Conservation (phyloP, 768 basidiomycete species). For the Russula abietina region DNA sequence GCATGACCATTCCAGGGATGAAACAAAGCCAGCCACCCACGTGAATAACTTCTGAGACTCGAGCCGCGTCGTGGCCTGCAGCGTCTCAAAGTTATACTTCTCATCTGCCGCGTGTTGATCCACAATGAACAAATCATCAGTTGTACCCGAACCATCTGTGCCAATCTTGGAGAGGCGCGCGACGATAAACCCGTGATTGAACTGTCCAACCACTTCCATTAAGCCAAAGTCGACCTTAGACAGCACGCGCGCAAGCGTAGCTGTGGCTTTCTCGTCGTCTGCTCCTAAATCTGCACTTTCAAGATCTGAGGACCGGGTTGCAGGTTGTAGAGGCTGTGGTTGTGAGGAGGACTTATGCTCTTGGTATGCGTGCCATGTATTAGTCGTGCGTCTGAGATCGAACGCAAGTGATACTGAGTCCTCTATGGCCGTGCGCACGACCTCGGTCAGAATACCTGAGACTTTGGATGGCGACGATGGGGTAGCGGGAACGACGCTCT, state of each 20-base stretch:
- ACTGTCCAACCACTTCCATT: slow-evolving; percentile 91
- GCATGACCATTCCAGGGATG: background rate
- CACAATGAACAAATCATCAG: slow-evolving; percentile 91
- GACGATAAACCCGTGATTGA: slow-evolving; percentile 94
- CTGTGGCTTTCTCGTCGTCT: slow-evolving; percentile 51
- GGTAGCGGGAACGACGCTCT: background rate
- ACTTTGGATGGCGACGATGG: background rate
- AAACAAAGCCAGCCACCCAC: slow-evolving; percentile 39
- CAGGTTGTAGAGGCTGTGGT: background rate
- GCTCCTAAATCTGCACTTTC: slow-evolving; percentile 31
- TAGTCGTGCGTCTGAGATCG: slow-evolving; percentile 8
- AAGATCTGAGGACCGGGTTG: background rate
- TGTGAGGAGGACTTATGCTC: background rate
- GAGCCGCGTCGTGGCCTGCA: slow-evolving; percentile 87
- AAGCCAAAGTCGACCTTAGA: slow-evolving; percentile 74
- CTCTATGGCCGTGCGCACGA: slow-evolving; percentile 19
- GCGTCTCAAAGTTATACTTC: slow-evolving; percentile 95
- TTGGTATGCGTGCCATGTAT: slow-evolving; percentile 6
- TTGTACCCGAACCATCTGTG: background rate
- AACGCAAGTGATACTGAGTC: slow-evolving; percentile 6
- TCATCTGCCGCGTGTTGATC: slow-evolving; percentile 98
- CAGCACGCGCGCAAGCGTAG: slow-evolving; percentile 76
- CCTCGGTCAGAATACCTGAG: slow-evolving; percentile 5
- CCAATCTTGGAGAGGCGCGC: slow-evolving; percentile 49
- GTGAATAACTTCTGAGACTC: slow-evolving; percentile 78